Conservation (phyloP, 805 yeast genomes). For the Hyphopichia homilentoma region DNA sequence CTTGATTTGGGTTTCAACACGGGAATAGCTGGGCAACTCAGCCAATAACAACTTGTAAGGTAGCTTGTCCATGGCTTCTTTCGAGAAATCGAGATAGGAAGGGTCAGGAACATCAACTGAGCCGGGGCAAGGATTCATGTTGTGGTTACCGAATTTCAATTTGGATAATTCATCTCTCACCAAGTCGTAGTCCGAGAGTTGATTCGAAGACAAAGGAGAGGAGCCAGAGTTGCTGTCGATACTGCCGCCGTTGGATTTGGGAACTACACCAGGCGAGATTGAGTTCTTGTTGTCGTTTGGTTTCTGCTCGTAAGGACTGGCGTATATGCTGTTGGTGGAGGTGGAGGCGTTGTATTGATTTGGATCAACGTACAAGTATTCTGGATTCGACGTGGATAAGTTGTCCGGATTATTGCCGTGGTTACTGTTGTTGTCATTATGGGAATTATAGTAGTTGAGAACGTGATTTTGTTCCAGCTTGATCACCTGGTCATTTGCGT, state of each 20-base stretch:
- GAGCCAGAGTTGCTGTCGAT: not conserved
- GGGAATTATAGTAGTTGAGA: not conserved
- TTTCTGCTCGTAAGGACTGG: constrained; percentile 14
- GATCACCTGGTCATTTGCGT: not conserved
- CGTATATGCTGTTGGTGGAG: constrained; percentile 10
- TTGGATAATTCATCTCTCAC: constrained; percentile 49
- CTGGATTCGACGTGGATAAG: constrained; percentile 6
- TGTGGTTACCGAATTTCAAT: constrained; percentile 49
- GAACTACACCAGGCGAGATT: constrained; percentile 4
- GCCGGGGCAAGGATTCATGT: constrained; percentile 34
- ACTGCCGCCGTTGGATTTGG: constrained; percentile 4
- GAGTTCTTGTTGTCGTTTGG: not conserved
- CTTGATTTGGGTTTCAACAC: constrained; percentile 96
- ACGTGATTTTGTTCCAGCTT: not conserved
- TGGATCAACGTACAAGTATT: constrained; percentile 20
- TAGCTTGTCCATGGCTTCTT: constrained; percentile 29
- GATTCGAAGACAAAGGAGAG: not conserved
- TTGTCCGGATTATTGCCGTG: not conserved
- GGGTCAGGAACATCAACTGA: constrained; percentile 28
- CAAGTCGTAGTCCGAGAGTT: constrained; percentile 22
- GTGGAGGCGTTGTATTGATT: constrained; percentile 4
- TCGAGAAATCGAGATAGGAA: constrained; percentile 35
- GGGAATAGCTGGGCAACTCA: constrained; percentile 73
- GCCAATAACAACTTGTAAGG: constrained; percentile 51
- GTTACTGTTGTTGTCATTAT: constrained; percentile 1